Base-by-base conservation (phyloP, 2,329 filamentous ascomycete species). In the Arthrocladium fulminans region DNA sequence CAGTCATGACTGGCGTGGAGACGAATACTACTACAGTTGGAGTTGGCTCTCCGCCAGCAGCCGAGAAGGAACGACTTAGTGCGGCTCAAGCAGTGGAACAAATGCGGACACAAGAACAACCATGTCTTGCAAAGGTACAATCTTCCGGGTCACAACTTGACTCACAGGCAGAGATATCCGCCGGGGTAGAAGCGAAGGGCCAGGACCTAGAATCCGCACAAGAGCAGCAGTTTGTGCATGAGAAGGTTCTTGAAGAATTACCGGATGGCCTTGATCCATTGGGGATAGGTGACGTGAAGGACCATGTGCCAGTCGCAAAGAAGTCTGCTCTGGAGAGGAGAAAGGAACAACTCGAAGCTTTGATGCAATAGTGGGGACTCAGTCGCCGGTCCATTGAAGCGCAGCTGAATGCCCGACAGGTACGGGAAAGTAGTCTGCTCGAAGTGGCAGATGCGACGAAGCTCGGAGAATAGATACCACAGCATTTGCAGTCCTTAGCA, bases 1-100 rank as follows among this genome's bases (percentile, higher is more conserved):
- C 79, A 1, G 77, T 83, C 2, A 65, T 84, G 15, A 67, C 74
- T 0, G 74, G 74, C 0, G 71, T 83, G 2, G 80, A 84, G 60
- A 77, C 73, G 1, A 73, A 76, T 0, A 72, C 81, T 48, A 68
- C 73, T 37, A 69, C 71, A 3, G 60, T 80, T 15, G 71, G 73
- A n/a, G 74, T 70, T 46, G 69, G 67, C 15, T 58, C 34, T 60
- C 64, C 44, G 63, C 60, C 39, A 10, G 44, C 41, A 15, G 17
- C 24, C 3, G 25, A 25, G 37, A 22, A 30, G 10, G 13, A 24
- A 30, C 27, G 20, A 10, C 5, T 15, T 7, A 34, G 29, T 17
- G 40, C 22, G 10, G 20, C 27, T 15, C 9, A 38, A 17, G 12
- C 32, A 24, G 19, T 34, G 17, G 34, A 46, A 24, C 10, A 39